Conservation (phyloP, 371 early-diverging fungal species). For the Mucor piriformis region DNA sequence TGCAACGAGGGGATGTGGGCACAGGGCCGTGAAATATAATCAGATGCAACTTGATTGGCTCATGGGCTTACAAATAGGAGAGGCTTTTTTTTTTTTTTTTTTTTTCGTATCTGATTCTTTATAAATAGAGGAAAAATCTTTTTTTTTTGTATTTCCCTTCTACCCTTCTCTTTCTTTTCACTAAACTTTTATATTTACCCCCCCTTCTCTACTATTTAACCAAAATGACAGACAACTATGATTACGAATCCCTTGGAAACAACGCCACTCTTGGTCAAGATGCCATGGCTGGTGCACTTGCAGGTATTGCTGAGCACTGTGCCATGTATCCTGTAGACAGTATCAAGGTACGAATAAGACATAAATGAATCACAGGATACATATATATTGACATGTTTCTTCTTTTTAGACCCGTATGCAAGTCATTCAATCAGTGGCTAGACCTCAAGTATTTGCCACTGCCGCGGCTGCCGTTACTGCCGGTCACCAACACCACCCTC, state of each 20-base stretch:
- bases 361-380: too few species aligned
- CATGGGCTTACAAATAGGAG: background rate
- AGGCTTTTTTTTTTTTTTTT: slow-evolving; percentile 17
- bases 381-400: too few species aligned
- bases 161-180: slow-evolving; percentile 5
- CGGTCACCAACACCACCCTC: slow-evolving; percentile 10
- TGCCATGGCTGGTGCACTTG: slow-evolving; percentile 88
- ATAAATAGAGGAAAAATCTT: background rate
- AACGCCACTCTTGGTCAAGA: slow-evolving; percentile 73
- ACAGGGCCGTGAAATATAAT: slow-evolving; percentile 15
- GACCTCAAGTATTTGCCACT: slow-evolving; percentile 16
- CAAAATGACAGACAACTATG: slow-evolving; percentile 57
- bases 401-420: slow-evolving; percentile 85
- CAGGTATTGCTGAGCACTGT: slow-evolving; percentile 94
- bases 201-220: slow-evolving; percentile 11
- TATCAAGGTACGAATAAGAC: slow-evolving; percentile 71
- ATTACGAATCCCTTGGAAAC: slow-evolving; percentile 90
- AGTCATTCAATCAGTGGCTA: slow-evolving; percentile 50
- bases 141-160: slow-evolving; percentile 4
- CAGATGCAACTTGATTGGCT: slow-evolving; percentile 23
- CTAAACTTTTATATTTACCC: background rate
- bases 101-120: slow-evolving; percentile 5
- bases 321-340: slow-evolving; percentile 93
- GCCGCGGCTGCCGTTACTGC: background rate
- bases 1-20: background rate